Evolutionary conservation across 2,329 filamentous ascomycete genomes (phyloP), one percentile per base, ranked within the genome.

Genomic region (Seiridium cupressi): DNA sequence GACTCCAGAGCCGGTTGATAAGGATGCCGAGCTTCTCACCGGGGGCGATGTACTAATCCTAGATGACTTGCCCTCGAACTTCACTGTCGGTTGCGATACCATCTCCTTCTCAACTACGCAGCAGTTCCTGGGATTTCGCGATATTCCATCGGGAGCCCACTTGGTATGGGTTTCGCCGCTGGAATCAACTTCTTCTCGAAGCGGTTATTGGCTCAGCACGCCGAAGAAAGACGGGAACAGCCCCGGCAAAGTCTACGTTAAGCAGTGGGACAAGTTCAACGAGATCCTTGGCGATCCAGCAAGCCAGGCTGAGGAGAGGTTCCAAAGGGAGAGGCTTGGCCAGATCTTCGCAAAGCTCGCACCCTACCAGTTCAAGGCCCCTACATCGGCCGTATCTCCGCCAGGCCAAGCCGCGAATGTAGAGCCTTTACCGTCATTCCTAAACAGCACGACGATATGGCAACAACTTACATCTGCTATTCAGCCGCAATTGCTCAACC

Each of bases 111-210:
- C 76, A 13, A 76, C 77, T 4, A 74, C 72, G 46, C 71, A 64
- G 46, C 64, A 77, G 31, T 84, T 87, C 64, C 73, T 74, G 6
- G 86, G 86, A 26, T 76, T 89, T 60, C 79, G 79, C 31, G 77
- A 84, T 58, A 74, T 89, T 34, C 83, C 84, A 0, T 68, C 75
- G 0, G 86, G 86, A 0, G 70, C 81, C 11, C 86, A 89, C 68
- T 82, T 89, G 61, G 75, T 88, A 60, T 89, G 85, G 84, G 79
- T 82, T 35, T 77, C 84, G 2, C 77, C 83, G 31, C 76, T 79
- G 0, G 74, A 75, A 2, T 75, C 76, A 18, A 74, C 78, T 18
- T 82, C 83, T 2, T 71, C 78, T 36, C 79, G 86, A 3, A 82
- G 77, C 58, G 86, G 84, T 4, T 86, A 82, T 68, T 89, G 85